These are phyloP conservation scores for Tylopilus balloui DNA, from an alignment of 768 basidiomycete species.

Conservation along the genomic window DNA sequence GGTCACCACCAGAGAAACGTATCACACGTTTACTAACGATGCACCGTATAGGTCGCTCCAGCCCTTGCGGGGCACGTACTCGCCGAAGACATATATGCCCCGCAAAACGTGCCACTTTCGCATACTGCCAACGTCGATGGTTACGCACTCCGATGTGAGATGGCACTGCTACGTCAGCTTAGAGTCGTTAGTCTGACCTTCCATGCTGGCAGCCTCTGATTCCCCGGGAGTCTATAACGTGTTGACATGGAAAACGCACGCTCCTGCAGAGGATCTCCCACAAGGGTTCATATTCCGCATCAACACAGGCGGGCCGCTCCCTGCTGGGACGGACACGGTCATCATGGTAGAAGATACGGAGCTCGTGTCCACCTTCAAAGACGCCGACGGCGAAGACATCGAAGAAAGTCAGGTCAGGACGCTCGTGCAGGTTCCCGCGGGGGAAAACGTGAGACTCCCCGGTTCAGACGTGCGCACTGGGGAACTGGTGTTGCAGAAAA, in stretches of 20 bases:
- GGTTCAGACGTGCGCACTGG: conserved; percentile 72
- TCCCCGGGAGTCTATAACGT: conserved; percentile 64
- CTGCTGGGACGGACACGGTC: conserved; percentile 67
- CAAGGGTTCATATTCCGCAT: conserved; percentile 52
- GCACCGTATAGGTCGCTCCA: conserved; percentile 51
- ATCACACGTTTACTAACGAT: background rate
- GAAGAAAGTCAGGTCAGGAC: conserved; percentile 75
- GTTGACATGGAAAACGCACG: conserved; percentile 48
- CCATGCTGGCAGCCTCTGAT: conserved; percentile 47
- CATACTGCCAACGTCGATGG: conserved; percentile 84
- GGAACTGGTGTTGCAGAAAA: conserved; percentile 60
- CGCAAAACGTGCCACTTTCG: conserved; percentile 57
- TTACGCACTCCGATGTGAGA: conserved; percentile 72
- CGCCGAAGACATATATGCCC: conserved; percentile 69
- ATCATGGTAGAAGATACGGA: conserved; percentile 94
- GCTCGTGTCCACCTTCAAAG: conserved; percentile 50
- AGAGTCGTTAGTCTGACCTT: background rate
- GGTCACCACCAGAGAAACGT: background rate
- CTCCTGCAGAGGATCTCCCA: conserved; percentile 36
- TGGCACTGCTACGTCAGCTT: background rate
- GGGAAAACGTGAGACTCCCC: conserved; percentile 69
- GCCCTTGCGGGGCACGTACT: conserved; percentile 64
- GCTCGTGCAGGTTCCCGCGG: conserved; percentile 52
- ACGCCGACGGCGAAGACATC: conserved; percentile 35
- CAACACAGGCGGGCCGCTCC: conserved; percentile 83